Base-by-base conservation (phyloP, 2,329 filamentous ascomycete species). In the Hypoxylon sp. region DNA sequence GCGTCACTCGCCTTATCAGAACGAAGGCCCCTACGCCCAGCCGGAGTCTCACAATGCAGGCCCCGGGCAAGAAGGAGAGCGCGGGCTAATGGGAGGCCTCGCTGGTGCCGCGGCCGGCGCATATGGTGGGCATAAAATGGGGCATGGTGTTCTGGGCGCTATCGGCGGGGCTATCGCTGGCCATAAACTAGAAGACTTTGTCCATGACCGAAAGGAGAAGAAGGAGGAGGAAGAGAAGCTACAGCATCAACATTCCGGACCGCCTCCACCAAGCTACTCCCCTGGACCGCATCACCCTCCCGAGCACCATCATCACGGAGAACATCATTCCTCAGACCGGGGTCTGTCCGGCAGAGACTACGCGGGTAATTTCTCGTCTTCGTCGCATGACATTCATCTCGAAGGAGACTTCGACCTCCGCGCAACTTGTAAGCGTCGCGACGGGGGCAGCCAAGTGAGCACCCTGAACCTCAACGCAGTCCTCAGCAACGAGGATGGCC, bases 101-200 rank as follows among this genome's bases (percentile, higher is more conserved):
- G 79, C 77, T 14, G 80, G 80, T 4, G 80, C 77, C 38, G 75
- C 78, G 0, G 80, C 78, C 36, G 80, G 80, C 14, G 80, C 74
- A 1, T 77, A 79, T 26, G 80, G 79, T 9, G 80, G 79, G 3
- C 70, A 79, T 71, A 80, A 79, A 65, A 66, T 82, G 36, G 79
- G 80, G 20, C 76, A 76, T 56, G 75, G 75, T 54, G 55, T 81
- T 6, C 68, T 82, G n/a, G 80, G 80, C 8, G 79, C 76, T 5
- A 56, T 82, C 5, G 79, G 74, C 3, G 80, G 80, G 11, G 80
- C 80, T 9, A 73, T 82, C 33, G 78, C 78, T 2, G 80, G 80
- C 2, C 78, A 80, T 70, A 80, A 82, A 68, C 57, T 80, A 11
- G 76, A 82, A 61, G 80, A 82, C 53, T 78, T 74, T 6, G 76